phyloP scores from a whole-genome alignment of 2,329 filamentous ascomycete species.

The Orbilia quercus region DNA sequence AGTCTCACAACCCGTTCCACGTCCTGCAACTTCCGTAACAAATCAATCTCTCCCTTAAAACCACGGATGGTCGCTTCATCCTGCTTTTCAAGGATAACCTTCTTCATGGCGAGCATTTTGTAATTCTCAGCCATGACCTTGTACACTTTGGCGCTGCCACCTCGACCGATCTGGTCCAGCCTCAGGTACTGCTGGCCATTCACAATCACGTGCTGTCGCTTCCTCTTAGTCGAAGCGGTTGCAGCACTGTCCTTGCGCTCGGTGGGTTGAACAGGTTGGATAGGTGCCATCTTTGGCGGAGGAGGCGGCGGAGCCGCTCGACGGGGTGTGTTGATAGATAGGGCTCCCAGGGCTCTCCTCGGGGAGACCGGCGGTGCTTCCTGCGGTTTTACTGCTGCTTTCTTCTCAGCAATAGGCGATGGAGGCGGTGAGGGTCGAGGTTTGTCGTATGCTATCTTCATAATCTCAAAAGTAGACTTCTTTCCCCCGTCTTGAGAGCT shows the following conservation, averaged over 20 bases:
- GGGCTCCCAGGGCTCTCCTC: slow-evolving; percentile 45
- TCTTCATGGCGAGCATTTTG: slow-evolving; percentile 92
- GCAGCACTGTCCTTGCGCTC: slow-evolving; percentile 77
- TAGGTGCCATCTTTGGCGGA: slow-evolving; percentile 93
- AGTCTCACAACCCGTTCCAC: slow-evolving; percentile 91
- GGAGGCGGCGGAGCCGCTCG: slow-evolving; percentile 80
- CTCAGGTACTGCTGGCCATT: slow-evolving; percentile 92
- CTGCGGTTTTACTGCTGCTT: slow-evolving; percentile 23
- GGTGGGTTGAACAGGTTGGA: slow-evolving; percentile 90
- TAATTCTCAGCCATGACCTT: slow-evolving; percentile 97
- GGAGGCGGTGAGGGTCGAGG: slow-evolving; percentile 40
- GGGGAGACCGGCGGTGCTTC: slow-evolving; percentile 28
- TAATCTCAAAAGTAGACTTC: slow-evolving; percentile 45
- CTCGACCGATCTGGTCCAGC: slow-evolving; percentile 88
- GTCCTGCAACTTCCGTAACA: slow-evolving; percentile 81
- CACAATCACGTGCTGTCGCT: slow-evolving; percentile 83
- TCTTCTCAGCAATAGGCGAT: slow-evolving; percentile 50
- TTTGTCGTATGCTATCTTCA: slow-evolving; percentile 24
- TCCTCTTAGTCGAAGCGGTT: slow-evolving; percentile 71
- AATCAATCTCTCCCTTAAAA: slow-evolving; percentile 94
- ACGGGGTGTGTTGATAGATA: slow-evolving; percentile 74
- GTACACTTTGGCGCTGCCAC: slow-evolving; percentile 93
- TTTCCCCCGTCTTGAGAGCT: not conserved
- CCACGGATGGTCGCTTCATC: slow-evolving; percentile 85
- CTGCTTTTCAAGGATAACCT: slow-evolving; percentile 88